phyloP scores from a whole-genome alignment of 371 early-diverging fungal species.

The Actinomucor elegans region DNA sequence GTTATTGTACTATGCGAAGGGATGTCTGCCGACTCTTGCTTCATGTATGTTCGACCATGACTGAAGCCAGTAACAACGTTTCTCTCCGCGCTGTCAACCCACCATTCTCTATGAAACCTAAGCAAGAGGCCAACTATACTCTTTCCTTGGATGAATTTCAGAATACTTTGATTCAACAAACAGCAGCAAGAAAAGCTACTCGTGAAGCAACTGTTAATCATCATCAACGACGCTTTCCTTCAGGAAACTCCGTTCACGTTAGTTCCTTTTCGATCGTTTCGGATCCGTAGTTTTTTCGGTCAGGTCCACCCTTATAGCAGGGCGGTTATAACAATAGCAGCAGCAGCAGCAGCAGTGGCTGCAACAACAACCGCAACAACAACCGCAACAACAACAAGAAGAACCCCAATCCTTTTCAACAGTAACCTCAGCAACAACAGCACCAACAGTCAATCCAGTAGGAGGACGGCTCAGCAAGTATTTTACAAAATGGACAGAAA shows the following conservation, averaged over 20 bases:
- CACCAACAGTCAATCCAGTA: conserved; percentile 3
- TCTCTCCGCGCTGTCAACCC: conserved; percentile 10
- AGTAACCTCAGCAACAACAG: too few relatives aligned
- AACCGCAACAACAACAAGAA: not conserved
- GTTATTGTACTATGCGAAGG: not conserved
- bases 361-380: not conserved
- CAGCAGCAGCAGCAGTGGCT: not conserved
- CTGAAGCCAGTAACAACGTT: not conserved
- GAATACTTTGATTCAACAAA: conserved; percentile 1
- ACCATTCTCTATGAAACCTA: not conserved
- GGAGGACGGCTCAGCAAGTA: conserved; percentile 7
- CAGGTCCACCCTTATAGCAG: conserved; percentile 18
- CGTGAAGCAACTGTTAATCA: not conserved
- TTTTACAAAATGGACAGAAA: not conserved
- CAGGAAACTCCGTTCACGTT: not conserved
- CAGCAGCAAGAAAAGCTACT: not conserved
- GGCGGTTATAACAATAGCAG: conserved; percentile 2
- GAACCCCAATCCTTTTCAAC: too few relatives aligned
- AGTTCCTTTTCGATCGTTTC: not conserved
- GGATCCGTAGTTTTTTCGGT: conserved; percentile 11
- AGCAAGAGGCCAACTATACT: not conserved
- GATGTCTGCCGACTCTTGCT: not conserved
- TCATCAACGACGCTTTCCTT: not conserved
- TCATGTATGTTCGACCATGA: not conserved
- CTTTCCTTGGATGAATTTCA: conserved; percentile 10